Conservation (phyloP, 768 basidiomycete species). For the Suillus placidus region DNA sequence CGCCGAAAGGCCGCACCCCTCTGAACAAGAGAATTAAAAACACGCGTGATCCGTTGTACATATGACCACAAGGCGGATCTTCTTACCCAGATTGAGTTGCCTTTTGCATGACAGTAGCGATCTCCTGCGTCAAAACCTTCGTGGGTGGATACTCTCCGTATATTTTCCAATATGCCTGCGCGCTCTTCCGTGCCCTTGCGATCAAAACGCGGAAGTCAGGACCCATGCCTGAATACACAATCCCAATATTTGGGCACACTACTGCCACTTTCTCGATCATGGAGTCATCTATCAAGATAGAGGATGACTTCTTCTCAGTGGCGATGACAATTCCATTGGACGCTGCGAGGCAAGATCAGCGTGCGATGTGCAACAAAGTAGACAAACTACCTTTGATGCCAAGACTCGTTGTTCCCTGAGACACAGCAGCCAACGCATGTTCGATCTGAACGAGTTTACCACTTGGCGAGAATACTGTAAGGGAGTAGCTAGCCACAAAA, state of each 20-base stretch:
- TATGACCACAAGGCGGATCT: slow-evolving; percentile 17
- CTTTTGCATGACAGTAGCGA: slow-evolving; percentile 98
- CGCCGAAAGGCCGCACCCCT: slow-evolving; percentile 98
- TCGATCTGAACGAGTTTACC: slow-evolving; percentile 99
- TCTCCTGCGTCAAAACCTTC: slow-evolving; percentile 93
- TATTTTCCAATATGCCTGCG: slow-evolving; percentile 99
- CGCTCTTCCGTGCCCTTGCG: slow-evolving; percentile 93
- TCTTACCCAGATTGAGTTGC: slow-evolving; percentile 97
- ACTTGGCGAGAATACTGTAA: slow-evolving; percentile 99
- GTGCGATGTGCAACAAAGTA: slow-evolving; percentile 6
- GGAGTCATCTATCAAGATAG: slow-evolving; percentile 95
- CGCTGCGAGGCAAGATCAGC: slow-evolving; percentile 51
- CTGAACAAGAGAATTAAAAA: slow-evolving; percentile 47
- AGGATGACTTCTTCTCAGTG: slow-evolving; percentile 99
- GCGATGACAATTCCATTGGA: slow-evolving; percentile 99
- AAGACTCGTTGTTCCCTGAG: slow-evolving; percentile 93
- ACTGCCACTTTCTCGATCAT: slow-evolving; percentile 97
- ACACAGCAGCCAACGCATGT: slow-evolving; percentile 96
- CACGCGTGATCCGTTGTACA: slow-evolving; percentile 27
- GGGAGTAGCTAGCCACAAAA: slow-evolving; percentile 75
- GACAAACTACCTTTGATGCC: slow-evolving; percentile 88
- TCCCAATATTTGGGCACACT: slow-evolving; percentile 98
- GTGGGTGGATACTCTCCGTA: slow-evolving; percentile 99
- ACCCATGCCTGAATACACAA: slow-evolving; percentile 99
- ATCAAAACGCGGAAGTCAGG: slow-evolving; percentile 97